These are phyloP conservation scores for Mucor piriformis DNA, from an alignment of 371 early-diverging fungal genomes.

Conservation along the genomic window DNA sequence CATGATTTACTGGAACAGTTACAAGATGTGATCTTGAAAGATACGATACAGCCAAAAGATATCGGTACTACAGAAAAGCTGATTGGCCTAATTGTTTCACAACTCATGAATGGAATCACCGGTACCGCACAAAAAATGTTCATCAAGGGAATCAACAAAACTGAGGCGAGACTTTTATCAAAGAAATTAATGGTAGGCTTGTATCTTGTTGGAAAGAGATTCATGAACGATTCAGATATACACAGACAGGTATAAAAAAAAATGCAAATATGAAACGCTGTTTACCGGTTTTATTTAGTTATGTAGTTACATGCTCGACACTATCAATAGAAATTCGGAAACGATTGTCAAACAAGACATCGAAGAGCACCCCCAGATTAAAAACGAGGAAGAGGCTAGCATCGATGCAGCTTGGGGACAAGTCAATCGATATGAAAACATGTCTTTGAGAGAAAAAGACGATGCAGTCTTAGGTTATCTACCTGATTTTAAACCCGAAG, in stretches of 20 bases:
- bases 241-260: slow-evolving; percentile 7
- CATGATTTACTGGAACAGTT: slow-evolving; percentile 28
- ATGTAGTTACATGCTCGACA: slow-evolving; percentile 17
- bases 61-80: slow-evolving; percentile 2
- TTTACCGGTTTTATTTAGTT: slow-evolving; percentile 10
- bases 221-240: slow-evolving; percentile 19
- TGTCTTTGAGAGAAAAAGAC: slow-evolving; percentile 43
- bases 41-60: slow-evolving; percentile 13
- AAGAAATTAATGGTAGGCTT: slow-evolving; percentile 36
- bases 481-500: slow-evolving; percentile 15
- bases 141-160: slow-evolving; percentile 19
- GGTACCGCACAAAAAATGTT: slow-evolving; percentile 15
- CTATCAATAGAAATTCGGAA: slow-evolving; percentile 8
- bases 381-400: neutral
- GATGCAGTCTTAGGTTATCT: slow-evolving; percentile 29
- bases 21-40: slow-evolving; percentile 18
- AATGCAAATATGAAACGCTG: neutral
- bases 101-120: slow-evolving; percentile 11
- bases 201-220: slow-evolving; percentile 35
- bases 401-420: slow-evolving; percentile 39
- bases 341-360: neutral
- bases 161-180: slow-evolving; percentile 21
- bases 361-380: too few relatives aligned
- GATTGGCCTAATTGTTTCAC: slow-evolving; percentile 18
- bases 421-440: slow-evolving; percentile 33